Conservation (phyloP, 768 basidiomycete species). For the Boletus reticuloceps region DNA sequence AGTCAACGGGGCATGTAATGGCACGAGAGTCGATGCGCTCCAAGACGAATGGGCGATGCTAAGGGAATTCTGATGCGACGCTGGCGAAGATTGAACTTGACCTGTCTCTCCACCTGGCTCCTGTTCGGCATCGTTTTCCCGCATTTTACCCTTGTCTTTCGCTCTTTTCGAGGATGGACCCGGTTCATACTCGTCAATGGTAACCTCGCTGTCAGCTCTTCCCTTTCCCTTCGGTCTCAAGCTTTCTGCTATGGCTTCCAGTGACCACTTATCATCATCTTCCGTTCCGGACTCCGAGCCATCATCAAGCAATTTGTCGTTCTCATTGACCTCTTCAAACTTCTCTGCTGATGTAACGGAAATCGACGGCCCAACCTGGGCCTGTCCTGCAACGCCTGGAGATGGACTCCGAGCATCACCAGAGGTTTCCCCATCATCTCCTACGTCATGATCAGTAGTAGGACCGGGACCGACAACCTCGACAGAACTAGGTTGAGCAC, state of each 20-base stretch:
- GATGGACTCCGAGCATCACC: neutral
- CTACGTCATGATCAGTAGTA: neutral
- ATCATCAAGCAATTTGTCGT: neutral
- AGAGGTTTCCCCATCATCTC: conserved; percentile 1
- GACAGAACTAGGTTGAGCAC: conserved; percentile 2
- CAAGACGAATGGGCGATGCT: conserved; percentile 5
- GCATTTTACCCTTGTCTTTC: conserved; percentile 23
- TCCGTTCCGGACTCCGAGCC: conserved; percentile 12
- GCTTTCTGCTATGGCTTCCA: conserved; percentile 17
- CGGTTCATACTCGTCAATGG: conserved; percentile 8
- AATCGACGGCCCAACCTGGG: conserved; percentile 2
- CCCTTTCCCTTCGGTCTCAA: conserved; percentile 25
- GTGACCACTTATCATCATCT: conserved; percentile 23
- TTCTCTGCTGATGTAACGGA: neutral
- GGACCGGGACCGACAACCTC: neutral
- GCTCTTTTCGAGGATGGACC: conserved; percentile 7
- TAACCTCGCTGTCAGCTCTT: conserved; percentile 18
- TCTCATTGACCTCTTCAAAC: neutral
- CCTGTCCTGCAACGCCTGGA: neutral
- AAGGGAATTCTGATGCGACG: conserved; percentile 9
- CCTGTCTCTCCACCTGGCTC: conserved; percentile 9
- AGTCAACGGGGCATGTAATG: neutral
- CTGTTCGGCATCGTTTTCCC: conserved; percentile 12
- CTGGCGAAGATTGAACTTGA: conserved; percentile 6
- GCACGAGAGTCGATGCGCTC: neutral